Evolutionary conservation across 495 filamentous ascomycete genomes (phyloP), one percentile per base, ranked within the genome.

Genomic region (Hypoxylon intermedium): DNA sequence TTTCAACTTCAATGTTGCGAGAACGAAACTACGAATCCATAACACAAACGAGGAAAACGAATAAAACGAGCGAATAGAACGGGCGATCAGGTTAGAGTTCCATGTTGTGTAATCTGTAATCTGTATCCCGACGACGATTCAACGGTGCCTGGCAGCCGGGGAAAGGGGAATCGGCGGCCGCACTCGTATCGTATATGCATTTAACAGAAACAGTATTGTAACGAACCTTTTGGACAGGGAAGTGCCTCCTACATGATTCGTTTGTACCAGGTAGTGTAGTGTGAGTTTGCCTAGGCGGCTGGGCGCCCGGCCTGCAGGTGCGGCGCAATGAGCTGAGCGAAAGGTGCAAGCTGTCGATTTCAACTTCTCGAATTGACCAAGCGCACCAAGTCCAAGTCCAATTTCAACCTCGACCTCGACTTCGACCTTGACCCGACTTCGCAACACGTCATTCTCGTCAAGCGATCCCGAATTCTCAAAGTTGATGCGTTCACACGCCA

Each of bases 261-360:
- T n/a, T n/a, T n/a, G n/a, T n/a, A n/a, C n/a, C n/a, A n/a, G n/a
- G n/a, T n/a, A n/a, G n/a, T n/a, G n/a, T 37, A 37, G 34, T 2
- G 34, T 37, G n/a, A 37, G 34, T 13, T 37, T 37, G 34, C n/a
- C 15, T 12, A 13, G n/a, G 30, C 2, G 34, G 34, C n/a, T 4
- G 34, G 5, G 13, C 6, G 6, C 3, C 4, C n/a, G 34, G n/a
- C n/a, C 34, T 37, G 34, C 34, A 15, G 34, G 34, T 13, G 34
- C 6, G 50, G 44, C 50, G 52, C 51, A 56, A 60, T 49, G 42
- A 63, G 57, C 60, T 60, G 56, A 66, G 63, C 20, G 43, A 38
- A 65, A 59, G 24, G 36, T 70, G 58, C 60, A 71, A 63, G 52
- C 55, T 66, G 61, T 63, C 61, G 61, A 66, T 34, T 63, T 64